Evolutionary conservation across 2,329 filamentous ascomycete genomes (phyloP), one percentile per base, ranked within the genome.

Genomic region (Clarireedia sp.): DNA sequence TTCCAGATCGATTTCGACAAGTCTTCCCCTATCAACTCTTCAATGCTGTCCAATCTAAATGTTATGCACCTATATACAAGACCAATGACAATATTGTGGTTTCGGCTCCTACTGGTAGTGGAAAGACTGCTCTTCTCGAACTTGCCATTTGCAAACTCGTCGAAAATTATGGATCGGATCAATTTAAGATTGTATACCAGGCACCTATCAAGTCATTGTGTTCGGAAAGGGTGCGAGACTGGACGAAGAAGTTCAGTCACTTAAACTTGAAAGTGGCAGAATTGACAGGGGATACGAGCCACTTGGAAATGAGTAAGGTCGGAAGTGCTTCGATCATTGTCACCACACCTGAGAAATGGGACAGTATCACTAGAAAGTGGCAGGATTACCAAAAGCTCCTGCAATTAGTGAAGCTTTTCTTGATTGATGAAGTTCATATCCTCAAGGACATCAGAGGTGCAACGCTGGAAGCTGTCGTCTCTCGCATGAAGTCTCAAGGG

Each of bases 331-430:
- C 84, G 47, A 88, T 95, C 60, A 92, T 95, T 61, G 79, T 95
- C 59, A 94, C 90, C 0, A 95, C 89, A 0, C 89, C 90, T 0
- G 89, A 95, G 70, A 95, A 95, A 66, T 95, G 89, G 89, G 89
- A 95, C 67, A 92, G 88, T 57, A 85, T 94, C 68, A 95, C 90
- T 0, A 78, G 89, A 17, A 91, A 89, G 66, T 95, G 90, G 90
- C 83, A 85, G 62, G 89, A 95, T 63, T 86, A 95, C 64, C 78
- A 79, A 51, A 86, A 78, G 60, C 73, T 95, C 17, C 81, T 95
- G 70, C 80, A 85, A 57, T 76, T 91, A 59, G 81, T 95, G 46
- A 87, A 86, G 58, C 73, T 95, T 0, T 89, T 94, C 59, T 77
- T 95, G 19, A 90, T 95, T 55, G 89, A 95, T 63, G 89, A 95